phyloP scores from a whole-genome alignment of 495 filamentous ascomycete species.

The Penicillium robsamsonii region DNA sequence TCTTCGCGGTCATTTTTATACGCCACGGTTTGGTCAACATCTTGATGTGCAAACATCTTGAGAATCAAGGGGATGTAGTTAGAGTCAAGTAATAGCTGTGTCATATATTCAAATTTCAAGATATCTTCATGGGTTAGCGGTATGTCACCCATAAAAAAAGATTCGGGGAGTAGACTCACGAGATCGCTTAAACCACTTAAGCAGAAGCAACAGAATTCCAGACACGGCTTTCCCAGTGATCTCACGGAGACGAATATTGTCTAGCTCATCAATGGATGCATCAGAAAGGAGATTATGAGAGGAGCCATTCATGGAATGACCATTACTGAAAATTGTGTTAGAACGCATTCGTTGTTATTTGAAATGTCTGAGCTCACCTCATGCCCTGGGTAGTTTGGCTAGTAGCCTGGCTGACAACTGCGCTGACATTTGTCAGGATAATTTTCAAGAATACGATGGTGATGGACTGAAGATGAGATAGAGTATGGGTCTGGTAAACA shows the following conservation, averaged over 20 bases:
- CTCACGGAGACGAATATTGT: constrained; percentile 75
- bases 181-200: constrained; percentile 97
- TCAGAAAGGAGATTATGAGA: constrained; percentile 36
- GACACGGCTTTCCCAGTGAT: constrained; percentile 89
- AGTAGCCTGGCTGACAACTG: constrained; percentile 52
- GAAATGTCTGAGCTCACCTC: constrained; percentile 28
- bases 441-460: constrained; percentile 90
- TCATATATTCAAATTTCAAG: constrained; percentile 92
- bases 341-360: background rate
- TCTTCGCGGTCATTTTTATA: constrained; percentile 80
- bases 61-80: constrained; percentile 91
- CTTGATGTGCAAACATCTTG: constrained; percentile 90
- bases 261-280: constrained; percentile 65
- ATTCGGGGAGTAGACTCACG: constrained; percentile 55
- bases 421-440: constrained; percentile 76
- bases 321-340: constrained; percentile 29
- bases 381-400: constrained; percentile 42
- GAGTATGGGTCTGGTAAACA: constrained; percentile 56
- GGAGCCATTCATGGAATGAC: constrained; percentile 35
- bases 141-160: background rate
- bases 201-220: constrained; percentile 73
- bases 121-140: constrained; percentile 60
- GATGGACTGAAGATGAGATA: constrained; percentile 89
- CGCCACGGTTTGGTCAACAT: constrained; percentile 84
- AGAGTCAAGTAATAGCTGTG: constrained; percentile 86